phyloP scores from a whole-genome alignment of 1,284 basidiomycete species.

The Cutaneotrichosporon mucoides region DNA sequence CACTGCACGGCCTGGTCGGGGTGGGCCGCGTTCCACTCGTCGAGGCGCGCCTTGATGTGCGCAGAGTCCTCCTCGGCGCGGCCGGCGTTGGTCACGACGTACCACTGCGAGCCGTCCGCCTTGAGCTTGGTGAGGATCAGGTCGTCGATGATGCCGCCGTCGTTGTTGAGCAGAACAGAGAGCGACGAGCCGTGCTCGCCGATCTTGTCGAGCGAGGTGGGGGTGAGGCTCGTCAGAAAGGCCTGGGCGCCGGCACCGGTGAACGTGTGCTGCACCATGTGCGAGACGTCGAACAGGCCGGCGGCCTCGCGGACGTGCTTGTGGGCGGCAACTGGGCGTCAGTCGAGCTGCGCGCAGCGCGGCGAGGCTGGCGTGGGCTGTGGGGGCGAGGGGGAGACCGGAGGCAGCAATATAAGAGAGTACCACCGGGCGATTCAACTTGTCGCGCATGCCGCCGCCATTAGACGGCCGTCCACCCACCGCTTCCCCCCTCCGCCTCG shows the following conservation, averaged over 20 bases:
- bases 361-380: background rate
- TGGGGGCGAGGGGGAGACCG: too few relatives aligned
- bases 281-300: slow-evolving; percentile 94
- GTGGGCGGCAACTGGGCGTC: slow-evolving; percentile 73
- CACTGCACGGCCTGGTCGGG: slow-evolving; percentile 66
- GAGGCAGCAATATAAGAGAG: too few relatives aligned
- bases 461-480: too few relatives aligned
- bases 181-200: slow-evolving; percentile 69
- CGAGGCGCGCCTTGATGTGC: slow-evolving; percentile 67
- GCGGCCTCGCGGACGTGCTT: slow-evolving; percentile 78
- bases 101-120: slow-evolving; percentile 68
- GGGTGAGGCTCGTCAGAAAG: slow-evolving; percentile 81
- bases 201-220: slow-evolving; percentile 69
- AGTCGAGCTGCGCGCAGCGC: too few relatives aligned
- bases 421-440: too few relatives aligned
- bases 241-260: slow-evolving; percentile 65
- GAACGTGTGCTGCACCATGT: slow-evolving; percentile 92
- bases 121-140: slow-evolving; percentile 74
- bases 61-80: slow-evolving; percentile 73
- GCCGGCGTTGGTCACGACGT: slow-evolving; percentile 95
- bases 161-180: slow-evolving; percentile 83
- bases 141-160: slow-evolving; percentile 95
- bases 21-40: slow-evolving; percentile 66
- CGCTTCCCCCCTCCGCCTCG: too few relatives aligned
- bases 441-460: too few relatives aligned